Evolutionary conservation across 177 flowering plant genomes (phyloP), one percentile per base, ranked within the genome.

Genomic region (Vitis hybrid): DNA sequence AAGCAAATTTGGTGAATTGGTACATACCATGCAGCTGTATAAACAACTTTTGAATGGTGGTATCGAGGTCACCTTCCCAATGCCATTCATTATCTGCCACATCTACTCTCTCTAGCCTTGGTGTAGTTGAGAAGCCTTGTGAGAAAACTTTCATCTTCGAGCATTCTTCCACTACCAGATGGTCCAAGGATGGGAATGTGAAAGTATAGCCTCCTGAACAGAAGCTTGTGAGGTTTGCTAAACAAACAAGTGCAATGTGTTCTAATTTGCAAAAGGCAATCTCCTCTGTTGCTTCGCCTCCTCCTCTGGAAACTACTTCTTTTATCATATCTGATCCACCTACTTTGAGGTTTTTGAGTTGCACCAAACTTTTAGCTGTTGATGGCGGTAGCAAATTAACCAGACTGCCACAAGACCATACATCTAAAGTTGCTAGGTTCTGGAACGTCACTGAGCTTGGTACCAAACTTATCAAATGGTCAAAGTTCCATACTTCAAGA

Each of bases 161-260:
- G 52, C 71, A 68, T 48, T 45, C 10, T n/a, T 5, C n/a, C 45
- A 68, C 64, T 39, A 49, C 26, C 10, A 68, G 39, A 16, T 68
- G 10, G 5, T 6, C 48, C 71, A 68, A 68, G 1, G 16, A 15
- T 20, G 64, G 64, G 55, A 68, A 68, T 18, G 16, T 59, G 10
- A 68, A 68, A 29, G 11, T 26, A n/a, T 49, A 50, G 1, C 49
- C 15, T 15, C 49, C 18, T 9, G 64, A 48, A 39, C 64, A 55
- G 52, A 68, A 68, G 50, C 64, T 31, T 20, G n/a, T 49, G 16
- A 68, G 61, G 55, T 16, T 39, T 59, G 64, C 31, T 20, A 68
- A 58, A 14, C 45, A 1, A 22, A 10, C 8, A 18, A 68, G 55
- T 48, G 22, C 29, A 39, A 68, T 5, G 7, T 29, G 9, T 18